phyloP scores from a whole-genome alignment of 768 basidiomycete genomes.

The Lactifluus subvellereus region DNA sequence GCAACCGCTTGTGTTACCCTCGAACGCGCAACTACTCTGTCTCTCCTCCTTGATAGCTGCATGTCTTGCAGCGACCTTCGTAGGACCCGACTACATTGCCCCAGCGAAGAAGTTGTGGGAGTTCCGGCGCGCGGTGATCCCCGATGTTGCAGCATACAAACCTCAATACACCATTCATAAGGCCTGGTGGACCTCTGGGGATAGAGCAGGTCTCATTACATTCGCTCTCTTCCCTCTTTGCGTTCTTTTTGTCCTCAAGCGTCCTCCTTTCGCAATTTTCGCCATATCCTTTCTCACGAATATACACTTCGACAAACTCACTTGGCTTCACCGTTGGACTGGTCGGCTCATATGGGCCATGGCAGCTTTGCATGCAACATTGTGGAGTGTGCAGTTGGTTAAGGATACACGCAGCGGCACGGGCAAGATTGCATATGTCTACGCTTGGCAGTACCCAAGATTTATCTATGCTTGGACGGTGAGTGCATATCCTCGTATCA shows the following conservation, averaged over 20 bases:
- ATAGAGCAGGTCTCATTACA: slow-evolving; percentile 60
- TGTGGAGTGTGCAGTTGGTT: slow-evolving; percentile 66
- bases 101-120: slow-evolving; percentile 45
- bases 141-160: slow-evolving; percentile 35
- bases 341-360: slow-evolving; percentile 66
- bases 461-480: slow-evolving; percentile 62
- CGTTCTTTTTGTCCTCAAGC: slow-evolving; percentile 64
- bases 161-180: slow-evolving; percentile 60
- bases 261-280: slow-evolving; percentile 65
- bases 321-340: slow-evolving; percentile 64
- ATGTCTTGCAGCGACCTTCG: slow-evolving; percentile 43
- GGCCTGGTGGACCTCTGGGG: slow-evolving; percentile 67
- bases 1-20: slow-evolving; percentile 47
- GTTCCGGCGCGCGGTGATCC: slow-evolving; percentile 30
- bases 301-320: slow-evolving; percentile 70
- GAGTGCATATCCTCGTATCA: slow-evolving; percentile 25
- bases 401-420: slow-evolving; percentile 43
- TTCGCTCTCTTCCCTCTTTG: slow-evolving; percentile 69
- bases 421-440: slow-evolving; percentile 40
- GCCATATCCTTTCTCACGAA: slow-evolving; percentile 56
- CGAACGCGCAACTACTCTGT: slow-evolving; percentile 57
- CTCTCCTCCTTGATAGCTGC: slow-evolving; percentile 40
- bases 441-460: slow-evolving; percentile 52
- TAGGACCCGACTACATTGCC: slow-evolving; percentile 65
- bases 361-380: slow-evolving; percentile 50